A percentile compares a stretch with the other conserved stretches of the same genome.
Conservation (phyloP, 805 yeast genomes). For the Scheffersomyces coipomensis region DNA sequence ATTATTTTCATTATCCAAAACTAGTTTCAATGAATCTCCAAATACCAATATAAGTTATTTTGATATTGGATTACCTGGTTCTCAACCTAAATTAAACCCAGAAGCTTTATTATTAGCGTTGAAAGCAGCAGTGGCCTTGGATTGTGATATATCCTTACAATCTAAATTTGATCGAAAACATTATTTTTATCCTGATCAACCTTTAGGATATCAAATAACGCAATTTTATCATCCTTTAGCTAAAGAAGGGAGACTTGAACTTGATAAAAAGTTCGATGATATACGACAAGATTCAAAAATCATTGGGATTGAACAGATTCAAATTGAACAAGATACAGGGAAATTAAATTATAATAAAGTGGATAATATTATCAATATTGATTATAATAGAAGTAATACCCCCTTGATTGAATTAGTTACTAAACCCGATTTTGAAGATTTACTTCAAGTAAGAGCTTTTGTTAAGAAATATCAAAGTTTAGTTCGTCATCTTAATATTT, state of each 20-base stretch:
- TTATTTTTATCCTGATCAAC: conserved; percentile 95
- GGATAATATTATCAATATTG: conserved; percentile 50
- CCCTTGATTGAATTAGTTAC: conserved; percentile 93
- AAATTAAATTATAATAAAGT: conserved; percentile 57
- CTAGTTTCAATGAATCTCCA: conserved; percentile 49
- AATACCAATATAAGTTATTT: conserved; percentile 72
- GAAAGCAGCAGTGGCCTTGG: conserved; percentile 68
- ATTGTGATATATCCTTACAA: conserved; percentile 50
- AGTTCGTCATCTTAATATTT: conserved; percentile 65
- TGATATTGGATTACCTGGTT: conserved; percentile 89
- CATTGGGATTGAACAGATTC: conserved; percentile 75
- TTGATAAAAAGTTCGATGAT: conserved; percentile 55
- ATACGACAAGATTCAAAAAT: conserved; percentile 36
- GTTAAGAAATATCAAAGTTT: conserved; percentile 76
- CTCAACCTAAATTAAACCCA: conserved; percentile 79
- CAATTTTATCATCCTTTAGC: conserved; percentile 85
- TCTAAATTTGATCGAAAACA: conserved; percentile 91
- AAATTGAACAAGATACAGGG: conserved; percentile 94
- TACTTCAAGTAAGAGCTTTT: conserved; percentile 72
- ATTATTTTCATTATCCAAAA: conserved; percentile 65
- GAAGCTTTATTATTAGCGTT: conserved; percentile 72
- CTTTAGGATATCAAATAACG: conserved; percentile 92
- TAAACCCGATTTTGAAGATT: conserved; percentile 72
- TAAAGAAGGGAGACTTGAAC: conserved; percentile 53
- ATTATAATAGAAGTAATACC: conserved; percentile 79